These are phyloP conservation scores for Gaertneriomyces sp. DNA, from an alignment of 192 early-diverging fungal species.

Conservation along the genomic window DNA sequence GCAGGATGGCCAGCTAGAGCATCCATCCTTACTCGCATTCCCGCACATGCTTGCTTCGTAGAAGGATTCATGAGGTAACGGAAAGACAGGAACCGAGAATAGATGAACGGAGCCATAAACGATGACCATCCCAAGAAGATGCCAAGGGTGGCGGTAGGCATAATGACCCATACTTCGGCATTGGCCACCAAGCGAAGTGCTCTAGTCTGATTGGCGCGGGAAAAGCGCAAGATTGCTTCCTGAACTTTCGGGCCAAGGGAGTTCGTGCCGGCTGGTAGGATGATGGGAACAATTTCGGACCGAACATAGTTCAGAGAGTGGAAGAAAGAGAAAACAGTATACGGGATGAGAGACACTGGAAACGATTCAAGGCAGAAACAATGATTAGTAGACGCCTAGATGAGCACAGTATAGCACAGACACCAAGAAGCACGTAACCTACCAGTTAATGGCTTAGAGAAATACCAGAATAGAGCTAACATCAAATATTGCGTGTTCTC, in stretches of 20 bases:
- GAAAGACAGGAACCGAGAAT: conserved; percentile 69
- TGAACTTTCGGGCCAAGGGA: conserved; percentile 49
- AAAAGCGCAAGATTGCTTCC: conserved; percentile 47
- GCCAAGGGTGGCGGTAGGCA: conserved; percentile 55
- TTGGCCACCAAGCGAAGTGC: conserved; percentile 64
- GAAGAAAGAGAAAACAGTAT: conserved; percentile 69
- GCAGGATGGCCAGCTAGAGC: conserved; percentile 13
- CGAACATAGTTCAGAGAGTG: conserved; percentile 69
- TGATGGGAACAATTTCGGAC: conserved; percentile 60
- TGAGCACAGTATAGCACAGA: background rate
- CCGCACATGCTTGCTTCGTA: conserved; percentile 32
- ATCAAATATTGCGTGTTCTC: conserved; percentile 76
- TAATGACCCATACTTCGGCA: conserved; percentile 67
- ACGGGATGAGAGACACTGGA: conserved; percentile 73
- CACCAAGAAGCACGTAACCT: conserved; percentile 2
- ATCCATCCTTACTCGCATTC: conserved; percentile 15
- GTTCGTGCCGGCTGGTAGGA: conserved; percentile 49
- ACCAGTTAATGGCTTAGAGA: conserved; percentile 69
- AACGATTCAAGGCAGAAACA: conserved; percentile 12
- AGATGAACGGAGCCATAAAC: conserved; percentile 59
- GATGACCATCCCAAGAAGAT: conserved; percentile 46
- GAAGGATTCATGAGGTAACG: conserved; percentile 62
- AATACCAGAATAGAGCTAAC: conserved; percentile 66
- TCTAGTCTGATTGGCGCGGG: conserved; percentile 51
- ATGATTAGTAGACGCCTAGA: background rate